phyloP scores from a whole-genome alignment of 164 flowering plant genomes.

The Vitis riparia region DNA sequence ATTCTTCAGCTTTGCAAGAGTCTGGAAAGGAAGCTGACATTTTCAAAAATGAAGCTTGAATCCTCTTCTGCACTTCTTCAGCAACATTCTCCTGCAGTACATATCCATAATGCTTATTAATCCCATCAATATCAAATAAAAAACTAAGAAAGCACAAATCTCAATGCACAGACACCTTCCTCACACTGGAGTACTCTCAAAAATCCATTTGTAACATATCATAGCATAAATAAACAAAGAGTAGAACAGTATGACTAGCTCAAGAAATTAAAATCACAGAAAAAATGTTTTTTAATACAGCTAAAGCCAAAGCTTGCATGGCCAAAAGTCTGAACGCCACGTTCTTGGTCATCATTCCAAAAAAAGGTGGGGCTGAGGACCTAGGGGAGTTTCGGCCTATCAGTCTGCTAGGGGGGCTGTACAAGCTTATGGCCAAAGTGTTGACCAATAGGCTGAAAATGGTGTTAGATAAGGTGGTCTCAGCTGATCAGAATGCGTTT shows the following conservation, averaged over 20 bases:
- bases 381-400: too few species aligned
- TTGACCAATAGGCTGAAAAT: too few species aligned
- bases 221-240: too few species aligned
- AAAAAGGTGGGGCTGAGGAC: too few species aligned
- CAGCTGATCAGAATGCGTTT: too few species aligned
- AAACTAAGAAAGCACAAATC: not conserved
- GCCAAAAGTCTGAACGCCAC: too few species aligned
- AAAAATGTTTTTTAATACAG: not conserved
- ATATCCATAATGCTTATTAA: not conserved
- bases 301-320: not conserved
- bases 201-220: too few species aligned
- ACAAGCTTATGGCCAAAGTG: too few species aligned
- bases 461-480: too few species aligned
- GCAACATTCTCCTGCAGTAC: constrained; percentile 47
- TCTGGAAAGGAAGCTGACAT: constrained; percentile 74
- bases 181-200: not conserved
- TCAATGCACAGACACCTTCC: not conserved
- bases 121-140: not conserved
- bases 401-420: too few species aligned
- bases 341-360: too few species aligned
- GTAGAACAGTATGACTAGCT: not conserved
- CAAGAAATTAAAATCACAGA: not conserved
- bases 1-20: constrained; percentile 71
- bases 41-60: constrained; percentile 38
- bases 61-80: constrained; percentile 44